Evolutionary conservation across 2,329 filamentous ascomycete genomes (phyloP).

Genomic region (Acrocalymma vagum): DNA sequence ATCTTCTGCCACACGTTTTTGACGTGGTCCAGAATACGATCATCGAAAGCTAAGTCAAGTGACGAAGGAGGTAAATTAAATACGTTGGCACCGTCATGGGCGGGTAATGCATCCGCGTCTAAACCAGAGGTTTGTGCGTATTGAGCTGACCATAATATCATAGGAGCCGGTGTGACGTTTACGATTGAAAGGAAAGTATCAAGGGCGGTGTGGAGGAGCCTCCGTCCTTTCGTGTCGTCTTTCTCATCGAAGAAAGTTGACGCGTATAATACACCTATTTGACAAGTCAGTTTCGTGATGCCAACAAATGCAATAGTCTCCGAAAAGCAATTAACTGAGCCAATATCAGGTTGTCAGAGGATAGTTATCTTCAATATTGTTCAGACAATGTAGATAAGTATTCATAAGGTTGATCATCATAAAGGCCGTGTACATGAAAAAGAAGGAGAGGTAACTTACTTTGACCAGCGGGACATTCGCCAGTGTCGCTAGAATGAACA

Average conservation of each 20-base stretch:
- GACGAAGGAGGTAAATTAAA: slow-evolving; percentile 67
- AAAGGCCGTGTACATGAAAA: slow-evolving; percentile 46
- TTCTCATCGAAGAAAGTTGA: slow-evolving; percentile 54
- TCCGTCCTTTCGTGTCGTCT: slow-evolving; percentile 37
- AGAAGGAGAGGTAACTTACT: slow-evolving; percentile 71
- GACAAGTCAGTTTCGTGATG: slow-evolving; percentile 44
- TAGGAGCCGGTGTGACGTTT: slow-evolving; percentile 42
- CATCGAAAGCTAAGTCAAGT: slow-evolving; percentile 77
- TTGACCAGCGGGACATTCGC: slow-evolving; percentile 88
- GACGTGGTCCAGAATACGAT: slow-evolving; percentile 72
- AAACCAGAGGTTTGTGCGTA: slow-evolving; percentile 57
- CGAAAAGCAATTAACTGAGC: slow-evolving; percentile 25
- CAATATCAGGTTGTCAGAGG: slow-evolving; percentile 89
- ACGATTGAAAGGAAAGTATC: slow-evolving; percentile 52
- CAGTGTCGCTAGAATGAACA: slow-evolving; percentile 87
- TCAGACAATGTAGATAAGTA: slow-evolving; percentile 99
- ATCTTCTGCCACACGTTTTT: slow-evolving; percentile 74
- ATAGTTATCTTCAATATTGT: slow-evolving; percentile 81
- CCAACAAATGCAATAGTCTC: slow-evolving; percentile 4
- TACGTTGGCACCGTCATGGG: slow-evolving; percentile 51
- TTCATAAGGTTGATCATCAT: slow-evolving; percentile 88
- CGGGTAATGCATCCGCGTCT: slow-evolving; percentile 24
- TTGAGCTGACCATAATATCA: slow-evolving; percentile 61
- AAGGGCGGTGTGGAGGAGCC: slow-evolving; percentile 52
- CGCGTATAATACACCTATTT: slow-evolving; percentile 66